Conservation (phyloP, 78 protist species). For the Speleostelium caveatum region DNA sequence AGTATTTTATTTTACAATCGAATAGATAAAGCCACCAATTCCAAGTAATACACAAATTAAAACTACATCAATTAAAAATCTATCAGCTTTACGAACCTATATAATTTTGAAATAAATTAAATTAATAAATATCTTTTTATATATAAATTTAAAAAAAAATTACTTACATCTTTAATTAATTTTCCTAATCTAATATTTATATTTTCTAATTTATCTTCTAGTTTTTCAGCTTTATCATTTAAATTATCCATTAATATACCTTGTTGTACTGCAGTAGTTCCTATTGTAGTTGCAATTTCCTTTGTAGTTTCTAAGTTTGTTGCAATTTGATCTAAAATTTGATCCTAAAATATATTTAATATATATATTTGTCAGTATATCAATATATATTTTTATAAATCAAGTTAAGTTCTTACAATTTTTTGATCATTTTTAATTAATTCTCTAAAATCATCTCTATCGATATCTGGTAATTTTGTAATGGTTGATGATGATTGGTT, state of each 20-base stretch:
- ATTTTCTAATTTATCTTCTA: constrained; percentile 60
- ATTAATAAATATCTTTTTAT: no score
- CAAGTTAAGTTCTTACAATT: constrained; percentile 18
- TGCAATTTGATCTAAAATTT: neutral
- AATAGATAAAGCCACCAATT: constrained; percentile 42
- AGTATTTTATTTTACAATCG: constrained; percentile 27
- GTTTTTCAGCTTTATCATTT: constrained; percentile 39
- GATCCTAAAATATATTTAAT: no score
- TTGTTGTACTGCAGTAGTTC: constrained; percentile 46
- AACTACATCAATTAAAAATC: constrained; percentile 31
- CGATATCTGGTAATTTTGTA: constrained; percentile 61
- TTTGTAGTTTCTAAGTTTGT: neutral
- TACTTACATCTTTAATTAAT: constrained; percentile 65
- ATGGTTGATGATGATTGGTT: neutral
- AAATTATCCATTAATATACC: constrained; percentile 49
- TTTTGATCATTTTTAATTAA: constrained; percentile 35
- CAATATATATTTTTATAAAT: neutral
- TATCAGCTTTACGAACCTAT: constrained; percentile 24
- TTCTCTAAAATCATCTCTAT: constrained; percentile 69
- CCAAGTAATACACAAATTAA: constrained; percentile 35
- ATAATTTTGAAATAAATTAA: no score
- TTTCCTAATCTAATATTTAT: constrained; percentile 44
- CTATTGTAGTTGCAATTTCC: constrained; percentile 55
- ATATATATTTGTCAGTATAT: neutral
- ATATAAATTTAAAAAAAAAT: no score